Conservation (phyloP, 345 rosid genomes). For the Eucalyptus leucophloia region DNA sequence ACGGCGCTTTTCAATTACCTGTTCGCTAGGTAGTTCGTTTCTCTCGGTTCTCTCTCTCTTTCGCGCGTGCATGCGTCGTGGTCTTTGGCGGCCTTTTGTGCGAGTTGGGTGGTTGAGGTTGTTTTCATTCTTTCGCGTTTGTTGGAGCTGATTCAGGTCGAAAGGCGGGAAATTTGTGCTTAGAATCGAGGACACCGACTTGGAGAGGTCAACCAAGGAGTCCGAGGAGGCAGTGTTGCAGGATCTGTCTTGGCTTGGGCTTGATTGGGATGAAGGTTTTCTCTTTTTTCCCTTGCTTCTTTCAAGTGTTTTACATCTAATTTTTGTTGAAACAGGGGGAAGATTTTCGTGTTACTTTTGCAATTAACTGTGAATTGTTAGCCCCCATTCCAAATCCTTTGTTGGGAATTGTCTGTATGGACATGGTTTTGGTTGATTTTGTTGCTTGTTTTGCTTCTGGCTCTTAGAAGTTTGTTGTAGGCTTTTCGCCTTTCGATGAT, state of each 20-base stretch:
- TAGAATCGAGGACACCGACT: slow-evolving; percentile 89
- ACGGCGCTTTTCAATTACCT: slow-evolving; percentile 95
- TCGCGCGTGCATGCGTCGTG: background rate
- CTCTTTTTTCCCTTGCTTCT: background rate
- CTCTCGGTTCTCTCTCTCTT: background rate
- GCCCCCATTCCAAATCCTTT: background rate
- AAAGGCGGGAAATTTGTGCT: slow-evolving; percentile 85
- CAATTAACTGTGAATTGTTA: background rate
- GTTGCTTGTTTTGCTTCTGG: background rate
- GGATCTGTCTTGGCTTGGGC: slow-evolving; percentile 91
- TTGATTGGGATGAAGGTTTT: slow-evolving; percentile 88
- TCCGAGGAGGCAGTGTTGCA: slow-evolving; percentile 88
- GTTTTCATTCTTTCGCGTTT: background rate
- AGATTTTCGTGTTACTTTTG: background rate
- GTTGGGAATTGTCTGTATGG: background rate
- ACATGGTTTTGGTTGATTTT: background rate
- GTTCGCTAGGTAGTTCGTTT: slow-evolving; percentile 49
- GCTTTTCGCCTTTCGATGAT: background rate
- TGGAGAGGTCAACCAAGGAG: slow-evolving; percentile 86
- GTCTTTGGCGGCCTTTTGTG: background rate
- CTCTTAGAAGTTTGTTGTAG: background rate
- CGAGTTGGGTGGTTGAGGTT: background rate
- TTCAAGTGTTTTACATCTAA: background rate
- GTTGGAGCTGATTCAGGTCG: slow-evolving; percentile 26
- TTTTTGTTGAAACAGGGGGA: fast-evolving